Percentiles rank a stretch among this genome's conserved stretches.
phyloP scores from a whole-genome alignment of 306 rosid genomes.

The Argentina anserina region DNA sequence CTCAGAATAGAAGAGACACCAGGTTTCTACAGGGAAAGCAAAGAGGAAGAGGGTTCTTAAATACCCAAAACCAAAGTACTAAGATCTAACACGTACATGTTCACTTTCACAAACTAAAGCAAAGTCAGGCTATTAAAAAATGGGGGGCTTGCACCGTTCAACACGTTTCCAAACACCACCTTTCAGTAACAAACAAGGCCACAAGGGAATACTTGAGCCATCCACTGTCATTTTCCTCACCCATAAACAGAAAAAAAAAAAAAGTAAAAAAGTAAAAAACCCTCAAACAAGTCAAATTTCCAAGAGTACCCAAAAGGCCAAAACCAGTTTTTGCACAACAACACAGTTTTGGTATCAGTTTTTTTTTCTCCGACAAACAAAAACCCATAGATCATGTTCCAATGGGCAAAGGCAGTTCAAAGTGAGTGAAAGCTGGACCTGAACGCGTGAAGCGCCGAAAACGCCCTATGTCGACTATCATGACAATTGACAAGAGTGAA shows the following conservation, averaged over 20 bases:
- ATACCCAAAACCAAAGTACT: constrained; percentile 21
- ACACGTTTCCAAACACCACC: constrained; percentile 26
- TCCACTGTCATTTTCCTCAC: not conserved
- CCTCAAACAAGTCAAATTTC: not conserved
- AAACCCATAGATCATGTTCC: not conserved
- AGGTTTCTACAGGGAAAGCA: constrained; percentile 4
- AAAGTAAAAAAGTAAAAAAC: not conserved
- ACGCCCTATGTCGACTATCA: not conserved
- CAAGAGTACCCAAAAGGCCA: not conserved
- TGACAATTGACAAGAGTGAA: not conserved
- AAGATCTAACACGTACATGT: not conserved
- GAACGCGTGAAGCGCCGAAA: constrained; percentile 3
- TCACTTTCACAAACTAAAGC: constrained; percentile 26
- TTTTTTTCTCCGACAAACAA: not conserved
- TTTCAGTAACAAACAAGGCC: constrained; percentile 30
- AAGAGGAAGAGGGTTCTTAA: constrained; percentile 17
- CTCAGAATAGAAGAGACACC: constrained; percentile 4
- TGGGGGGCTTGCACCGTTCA: constrained; percentile 17
- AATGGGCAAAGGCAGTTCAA: not conserved
- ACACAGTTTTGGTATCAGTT: not conserved
- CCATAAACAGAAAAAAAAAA: not conserved
- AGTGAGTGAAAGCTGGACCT: not conserved
- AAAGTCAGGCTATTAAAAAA: constrained; percentile 26
- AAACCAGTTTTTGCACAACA: not conserved
- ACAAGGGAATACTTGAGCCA: constrained; percentile 23